phyloP scores from a whole-genome alignment of 2,329 filamentous ascomycete genomes.

The Penicillium oxalicum region DNA sequence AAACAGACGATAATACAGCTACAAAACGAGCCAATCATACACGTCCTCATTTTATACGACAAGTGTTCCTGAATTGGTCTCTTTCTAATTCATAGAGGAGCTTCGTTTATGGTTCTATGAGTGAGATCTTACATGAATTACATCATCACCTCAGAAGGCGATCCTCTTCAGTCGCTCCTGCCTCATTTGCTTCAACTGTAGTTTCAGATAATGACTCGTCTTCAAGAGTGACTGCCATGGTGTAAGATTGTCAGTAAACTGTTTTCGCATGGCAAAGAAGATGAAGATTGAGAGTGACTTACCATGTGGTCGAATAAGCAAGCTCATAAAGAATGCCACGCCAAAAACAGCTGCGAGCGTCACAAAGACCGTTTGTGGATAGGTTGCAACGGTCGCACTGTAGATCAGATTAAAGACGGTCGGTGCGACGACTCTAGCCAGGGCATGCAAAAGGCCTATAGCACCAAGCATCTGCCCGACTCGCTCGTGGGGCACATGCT shows the following conservation, averaged over 20 bases:
- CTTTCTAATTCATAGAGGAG: too few relatives aligned
- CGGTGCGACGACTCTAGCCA: slow-evolving; percentile 72
- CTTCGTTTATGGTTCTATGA: neutral
- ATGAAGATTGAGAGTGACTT: slow-evolving; percentile 35
- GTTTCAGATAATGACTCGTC: slow-evolving; percentile 7
- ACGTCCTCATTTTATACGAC: too few relatives aligned
- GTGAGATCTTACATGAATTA: neutral
- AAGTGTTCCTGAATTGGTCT: too few relatives aligned
- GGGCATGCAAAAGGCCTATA: slow-evolving; percentile 74
- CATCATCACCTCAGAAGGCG: slow-evolving; percentile 1
- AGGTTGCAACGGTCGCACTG: slow-evolving; percentile 68
- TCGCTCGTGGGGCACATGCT: slow-evolving; percentile 76
- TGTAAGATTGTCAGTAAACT: slow-evolving; percentile 4
- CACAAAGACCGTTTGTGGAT: slow-evolving; percentile 78
- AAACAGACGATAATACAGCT: too few relatives aligned
- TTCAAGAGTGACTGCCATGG: slow-evolving; percentile 17
- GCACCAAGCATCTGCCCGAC: slow-evolving; percentile 87
- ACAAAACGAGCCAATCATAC: too few relatives aligned
- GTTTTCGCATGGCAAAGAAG: neutral
- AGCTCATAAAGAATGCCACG: slow-evolving; percentile 59
- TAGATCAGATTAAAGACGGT: slow-evolving; percentile 83
- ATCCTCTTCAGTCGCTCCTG: slow-evolving; percentile 17
- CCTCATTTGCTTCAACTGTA: slow-evolving; percentile 18
- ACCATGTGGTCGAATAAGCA: slow-evolving; percentile 70
- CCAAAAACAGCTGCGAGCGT: slow-evolving; percentile 63